These are phyloP conservation scores for Phytophthora pluvialis DNA, from an alignment of 352 stramenopile species.

Conservation along the genomic window DNA sequence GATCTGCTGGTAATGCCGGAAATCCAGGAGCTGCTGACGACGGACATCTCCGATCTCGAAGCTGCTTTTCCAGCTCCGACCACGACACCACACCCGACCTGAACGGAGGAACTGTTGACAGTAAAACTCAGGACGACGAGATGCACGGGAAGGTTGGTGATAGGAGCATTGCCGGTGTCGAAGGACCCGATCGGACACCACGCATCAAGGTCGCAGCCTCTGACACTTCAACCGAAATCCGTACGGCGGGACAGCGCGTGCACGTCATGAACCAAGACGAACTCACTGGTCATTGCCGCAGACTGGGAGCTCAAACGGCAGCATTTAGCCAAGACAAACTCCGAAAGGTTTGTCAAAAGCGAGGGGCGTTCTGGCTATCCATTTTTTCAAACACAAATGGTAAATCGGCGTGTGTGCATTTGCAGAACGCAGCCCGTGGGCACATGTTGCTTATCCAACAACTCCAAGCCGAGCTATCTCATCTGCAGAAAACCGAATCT, in stretches of 20 bases:
- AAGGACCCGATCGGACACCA: neutral
- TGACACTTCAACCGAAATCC: neutral
- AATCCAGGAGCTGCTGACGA: conserved; percentile 16
- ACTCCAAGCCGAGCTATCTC: conserved; percentile 25
- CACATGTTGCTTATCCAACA: conserved; percentile 14
- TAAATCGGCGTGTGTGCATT: neutral
- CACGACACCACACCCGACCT: neutral
- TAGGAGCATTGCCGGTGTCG: neutral
- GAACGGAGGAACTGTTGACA: neutral
- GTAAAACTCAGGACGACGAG: neutral
- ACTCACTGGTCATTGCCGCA: conserved; percentile 11
- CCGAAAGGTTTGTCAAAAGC: conserved; percentile 27
- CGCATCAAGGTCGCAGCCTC: neutral
- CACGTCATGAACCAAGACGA: conserved; percentile 12
- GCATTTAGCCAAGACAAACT: conserved; percentile 14
- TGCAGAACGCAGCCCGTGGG: conserved; percentile 15
- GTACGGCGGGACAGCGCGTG: conserved; percentile 5
- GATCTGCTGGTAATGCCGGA: conserved; percentile 25
- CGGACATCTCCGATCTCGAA: neutral
- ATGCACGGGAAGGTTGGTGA: neutral
- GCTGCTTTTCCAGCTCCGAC: neutral
- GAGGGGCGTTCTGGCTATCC: no score
- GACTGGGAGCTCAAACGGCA: conserved; percentile 9
- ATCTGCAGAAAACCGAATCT: conserved; percentile 14
- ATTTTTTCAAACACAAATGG: no score